A percentile compares a stretch with the other conserved stretches of the same genome.
Evolutionary conservation across 202 grass and related monocot species (phyloP).

Genomic region (Digitaria exilis): DNA sequence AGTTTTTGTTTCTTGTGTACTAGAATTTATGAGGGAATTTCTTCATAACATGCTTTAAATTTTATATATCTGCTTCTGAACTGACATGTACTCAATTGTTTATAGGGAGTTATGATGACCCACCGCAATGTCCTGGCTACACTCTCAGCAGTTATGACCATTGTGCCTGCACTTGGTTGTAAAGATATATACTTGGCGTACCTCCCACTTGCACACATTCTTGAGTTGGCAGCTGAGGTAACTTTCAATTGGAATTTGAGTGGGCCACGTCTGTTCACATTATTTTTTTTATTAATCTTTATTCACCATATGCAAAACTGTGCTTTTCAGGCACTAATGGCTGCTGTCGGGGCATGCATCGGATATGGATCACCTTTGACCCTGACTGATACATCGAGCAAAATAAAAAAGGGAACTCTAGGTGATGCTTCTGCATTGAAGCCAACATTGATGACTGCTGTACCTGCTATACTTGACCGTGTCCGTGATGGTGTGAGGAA

Average conservation of each 20-base stretch:
- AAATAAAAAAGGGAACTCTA: conserved; percentile 88
- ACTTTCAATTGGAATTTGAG: conserved; percentile 12
- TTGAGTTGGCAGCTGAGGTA: conserved; percentile 93
- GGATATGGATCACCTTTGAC: conserved; percentile 93
- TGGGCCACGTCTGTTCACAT: conserved; percentile 11
- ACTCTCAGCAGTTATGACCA: conserved; percentile 89
- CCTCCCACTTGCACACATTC: conserved; percentile 94
- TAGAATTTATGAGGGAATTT: neutral
- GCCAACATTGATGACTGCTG: conserved; percentile 86
- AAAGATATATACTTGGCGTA: conserved; percentile 91
- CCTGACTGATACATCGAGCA: conserved; percentile 92
- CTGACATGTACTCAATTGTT: conserved; percentile 34
- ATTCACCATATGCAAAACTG: conserved; percentile 20
- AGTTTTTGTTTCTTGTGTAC: conserved; percentile 5
- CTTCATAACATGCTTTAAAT: neutral
- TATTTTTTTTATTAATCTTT: conserved; percentile 22
- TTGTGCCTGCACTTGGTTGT: conserved; percentile 70
- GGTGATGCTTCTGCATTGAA: conserved; percentile 89
- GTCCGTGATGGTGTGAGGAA: conserved; percentile 93
- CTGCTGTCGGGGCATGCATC: conserved; percentile 77
- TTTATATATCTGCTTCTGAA: conserved; percentile 23
- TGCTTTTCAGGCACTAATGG: conserved; percentile 66
- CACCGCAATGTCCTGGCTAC: conserved; percentile 86
- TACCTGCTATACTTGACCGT: conserved; percentile 92
- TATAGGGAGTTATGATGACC: conserved; percentile 97